Base-by-base conservation (phyloP, 2,329 filamentous ascomycete species). In the Hansfordia pulvinata region DNA sequence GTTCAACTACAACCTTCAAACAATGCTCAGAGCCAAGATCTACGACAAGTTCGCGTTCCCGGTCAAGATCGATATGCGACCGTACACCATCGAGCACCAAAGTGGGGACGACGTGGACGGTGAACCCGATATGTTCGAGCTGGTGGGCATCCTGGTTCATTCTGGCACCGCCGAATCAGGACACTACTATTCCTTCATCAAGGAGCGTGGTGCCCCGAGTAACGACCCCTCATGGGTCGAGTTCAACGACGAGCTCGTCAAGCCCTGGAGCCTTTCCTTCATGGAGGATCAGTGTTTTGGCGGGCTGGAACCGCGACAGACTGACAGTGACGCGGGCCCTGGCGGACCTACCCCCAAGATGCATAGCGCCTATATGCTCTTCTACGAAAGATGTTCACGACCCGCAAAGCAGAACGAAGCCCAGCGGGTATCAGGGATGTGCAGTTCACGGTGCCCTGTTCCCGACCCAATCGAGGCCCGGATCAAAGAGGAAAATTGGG, bases 161-260 rank as follows among this genome's bases (percentile, higher is more conserved):
- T 79, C 81, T 10, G 90, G 90, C 10, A 93, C 81, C 3, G 85
- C 88, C 9, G 84, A 94, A 45, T 88, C 84, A 16, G 90, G 90
- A 0, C 90, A 98, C 49, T 98, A 98, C 54, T 96, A 94, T 53
- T 96, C 88, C 0, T 96, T 85, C 47, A 84, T 92, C 35, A 79
- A 84, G 28, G 80, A 93, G 48, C 69, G 85, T 11, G 73, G 82
- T 12, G 61, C 56, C 10, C 53, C 63, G 12, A 49, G 49, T 10
- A 48, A 54, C 18, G 47, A 48, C 4, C 56, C 57, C 8, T 55
- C 58, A 5, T 98, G 90, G 90, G 65, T 93, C 8, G 83, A 93
- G 44, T 94, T 94, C 52, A 96, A 98, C 40, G 90, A 98, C 47
- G 76, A 84, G n/a, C 62, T 70, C 26, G 86, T 93, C 14, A 71